These are phyloP conservation scores for Tolypocladium endophyticum DNA, from an alignment of 2,329 filamentous ascomycete genomes.

Conservation along the genomic window DNA sequence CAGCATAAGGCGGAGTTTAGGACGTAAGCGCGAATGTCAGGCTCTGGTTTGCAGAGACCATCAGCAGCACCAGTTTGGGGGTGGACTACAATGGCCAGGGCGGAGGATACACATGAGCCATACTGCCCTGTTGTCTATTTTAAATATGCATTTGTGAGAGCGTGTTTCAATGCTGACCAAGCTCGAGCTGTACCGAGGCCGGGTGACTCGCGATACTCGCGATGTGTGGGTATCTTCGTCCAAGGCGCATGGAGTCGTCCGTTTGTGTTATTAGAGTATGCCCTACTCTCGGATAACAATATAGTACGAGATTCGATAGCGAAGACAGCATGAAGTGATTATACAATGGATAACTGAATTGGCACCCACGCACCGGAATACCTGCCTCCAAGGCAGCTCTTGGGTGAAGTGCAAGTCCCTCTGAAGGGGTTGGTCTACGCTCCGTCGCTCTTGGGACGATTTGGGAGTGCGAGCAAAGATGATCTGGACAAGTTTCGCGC, in stretches of 20 bases:
- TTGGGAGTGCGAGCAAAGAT: background rate
- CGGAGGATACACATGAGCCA: background rate
- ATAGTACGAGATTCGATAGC: background rate
- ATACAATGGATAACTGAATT: background rate
- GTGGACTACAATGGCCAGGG: constrained; percentile 4
- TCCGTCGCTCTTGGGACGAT: background rate
- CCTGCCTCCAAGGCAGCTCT: background rate
- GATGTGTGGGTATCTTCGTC: background rate
- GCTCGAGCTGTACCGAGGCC: background rate
- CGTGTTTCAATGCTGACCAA: background rate
- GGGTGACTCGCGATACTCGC: background rate
- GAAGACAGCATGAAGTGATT: background rate
- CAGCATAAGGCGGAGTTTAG: constrained; percentile 26
- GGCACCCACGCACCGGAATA: background rate
- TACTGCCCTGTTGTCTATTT: background rate
- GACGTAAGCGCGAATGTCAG: constrained; percentile 11
- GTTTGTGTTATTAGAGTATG: background rate
- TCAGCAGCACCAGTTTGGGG: constrained; percentile 9
- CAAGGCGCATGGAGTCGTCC: background rate
- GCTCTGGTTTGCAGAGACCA: constrained; percentile 10
- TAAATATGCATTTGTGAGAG: background rate
- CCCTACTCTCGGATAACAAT: background rate
- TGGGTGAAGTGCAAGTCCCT: background rate
- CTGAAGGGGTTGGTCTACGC: background rate
- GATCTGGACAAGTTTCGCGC: background rate